Percentiles rank a stretch among this genome's conserved stretches.
Evolutionary conservation across 805 yeast genomes (phyloP).

Genomic region (Candida pini): DNA sequence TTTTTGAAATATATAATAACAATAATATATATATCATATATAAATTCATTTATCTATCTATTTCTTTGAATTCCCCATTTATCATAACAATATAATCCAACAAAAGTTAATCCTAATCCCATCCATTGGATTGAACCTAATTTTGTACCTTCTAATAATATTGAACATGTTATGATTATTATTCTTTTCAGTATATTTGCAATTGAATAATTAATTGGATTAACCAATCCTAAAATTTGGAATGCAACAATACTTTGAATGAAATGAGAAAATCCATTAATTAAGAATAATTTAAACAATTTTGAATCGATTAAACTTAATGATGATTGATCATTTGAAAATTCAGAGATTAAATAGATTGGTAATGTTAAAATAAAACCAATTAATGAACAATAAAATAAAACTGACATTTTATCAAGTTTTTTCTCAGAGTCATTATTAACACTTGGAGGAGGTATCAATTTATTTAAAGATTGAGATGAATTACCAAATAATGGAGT

Average conservation of each 20-base stretch:
- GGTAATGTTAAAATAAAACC: slow-evolving; percentile 68
- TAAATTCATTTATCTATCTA: slow-evolving; percentile 1
- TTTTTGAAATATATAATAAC: background rate
- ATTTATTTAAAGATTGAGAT: slow-evolving; percentile 16
- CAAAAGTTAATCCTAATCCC: slow-evolving; percentile 51
- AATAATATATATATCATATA: background rate
- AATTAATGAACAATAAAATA: slow-evolving; percentile 63
- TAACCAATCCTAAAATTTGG: slow-evolving; percentile 63
- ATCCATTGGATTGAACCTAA: slow-evolving; percentile 35
- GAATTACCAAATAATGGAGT: slow-evolving; percentile 22
- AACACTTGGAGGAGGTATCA: too few relatives aligned
- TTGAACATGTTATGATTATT: slow-evolving; percentile 60
- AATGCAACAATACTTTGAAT: slow-evolving; percentile 70
- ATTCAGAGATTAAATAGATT: slow-evolving; percentile 55
- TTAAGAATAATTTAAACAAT: slow-evolving; percentile 35
- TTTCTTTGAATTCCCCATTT: slow-evolving; percentile 49
- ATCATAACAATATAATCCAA: slow-evolving; percentile 67
- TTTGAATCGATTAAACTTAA: slow-evolving; percentile 21
- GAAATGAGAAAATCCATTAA: slow-evolving; percentile 71
- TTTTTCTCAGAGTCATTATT: slow-evolving; percentile 32
- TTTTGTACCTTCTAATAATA: slow-evolving; percentile 54
- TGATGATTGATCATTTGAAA: slow-evolving; percentile 28
- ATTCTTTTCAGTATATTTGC: slow-evolving; percentile 75
- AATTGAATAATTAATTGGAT: slow-evolving; percentile 75
- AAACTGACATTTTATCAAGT: slow-evolving; percentile 64